These are phyloP conservation scores for Aspergillus ochraceoroseus DNA, from an alignment of 2,329 filamentous ascomycete genomes.

Conservation along the genomic window DNA sequence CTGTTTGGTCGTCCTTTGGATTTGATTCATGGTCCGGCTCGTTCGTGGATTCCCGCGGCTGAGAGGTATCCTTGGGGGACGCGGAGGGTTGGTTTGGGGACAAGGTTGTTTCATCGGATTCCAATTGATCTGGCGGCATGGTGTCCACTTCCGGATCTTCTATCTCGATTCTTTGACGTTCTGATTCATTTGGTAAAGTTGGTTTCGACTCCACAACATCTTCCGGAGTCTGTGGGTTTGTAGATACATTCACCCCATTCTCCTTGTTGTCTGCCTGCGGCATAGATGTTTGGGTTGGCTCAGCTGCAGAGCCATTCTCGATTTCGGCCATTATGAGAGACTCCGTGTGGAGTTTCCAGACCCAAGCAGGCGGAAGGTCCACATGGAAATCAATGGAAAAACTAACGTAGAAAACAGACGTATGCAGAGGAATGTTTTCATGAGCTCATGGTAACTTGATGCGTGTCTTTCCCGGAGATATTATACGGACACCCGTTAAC, in stretches of 20 bases:
- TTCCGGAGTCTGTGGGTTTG: slow-evolving; percentile 25
- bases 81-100: slow-evolving; percentile 24
- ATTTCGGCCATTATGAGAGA: slow-evolving; percentile 43
- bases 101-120: slow-evolving; percentile 21
- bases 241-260: slow-evolving; percentile 27
- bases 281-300: slow-evolving; percentile 29
- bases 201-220: slow-evolving; percentile 33
- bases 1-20: slow-evolving; percentile 16
- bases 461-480: slow-evolving; percentile 30
- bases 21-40: slow-evolving; percentile 21
- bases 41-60: slow-evolving; percentile 23
- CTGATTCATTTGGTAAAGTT: slow-evolving; percentile 25
- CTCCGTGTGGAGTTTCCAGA: slow-evolving; percentile 32
- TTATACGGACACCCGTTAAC: slow-evolving; percentile 20
- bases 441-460: slow-evolving; percentile 16
- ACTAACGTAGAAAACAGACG: slow-evolving; percentile 18
- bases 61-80: slow-evolving; percentile 25
- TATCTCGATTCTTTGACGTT: slow-evolving; percentile 29
- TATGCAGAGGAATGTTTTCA: slow-evolving; percentile 1
- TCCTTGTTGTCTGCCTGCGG: slow-evolving; percentile 30
- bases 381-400: slow-evolving; percentile 29
- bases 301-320: slow-evolving; percentile 33
- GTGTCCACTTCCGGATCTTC: slow-evolving; percentile 16
- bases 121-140: slow-evolving; percentile 9
- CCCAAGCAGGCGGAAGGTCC: slow-evolving; percentile 24